phyloP scores from a whole-genome alignment of 768 basidiomycete species.

The Tricholoma furcatifolium region DNA sequence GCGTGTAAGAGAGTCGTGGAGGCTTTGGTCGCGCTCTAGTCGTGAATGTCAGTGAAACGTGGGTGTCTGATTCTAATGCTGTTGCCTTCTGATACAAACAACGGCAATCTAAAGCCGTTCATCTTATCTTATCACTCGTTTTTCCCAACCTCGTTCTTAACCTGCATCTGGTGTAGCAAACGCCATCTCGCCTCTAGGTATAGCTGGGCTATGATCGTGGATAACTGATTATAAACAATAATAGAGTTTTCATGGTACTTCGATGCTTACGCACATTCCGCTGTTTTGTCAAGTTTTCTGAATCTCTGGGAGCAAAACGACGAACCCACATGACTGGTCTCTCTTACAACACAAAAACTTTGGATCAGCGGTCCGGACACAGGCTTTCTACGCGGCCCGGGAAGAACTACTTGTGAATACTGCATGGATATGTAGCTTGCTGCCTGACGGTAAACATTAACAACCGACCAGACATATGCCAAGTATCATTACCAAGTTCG shows the following conservation, averaged over 20 bases:
- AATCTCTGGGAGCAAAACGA: too few relatives aligned
- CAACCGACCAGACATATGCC: too few relatives aligned
- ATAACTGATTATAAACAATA: too few relatives aligned
- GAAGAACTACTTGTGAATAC: neutral
- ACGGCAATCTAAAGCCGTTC: neutral
- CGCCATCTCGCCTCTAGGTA: too few relatives aligned
- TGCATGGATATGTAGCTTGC: too few relatives aligned
- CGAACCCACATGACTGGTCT: neutral
- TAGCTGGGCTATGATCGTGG: too few relatives aligned
- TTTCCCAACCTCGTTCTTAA: neutral
- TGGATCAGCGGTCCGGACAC: neutral
- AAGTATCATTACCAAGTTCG: conserved; percentile 25
- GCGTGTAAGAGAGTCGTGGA: neutral
- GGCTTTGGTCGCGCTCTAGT: conserved; percentile 4
- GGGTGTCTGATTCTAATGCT: conserved; percentile 7
- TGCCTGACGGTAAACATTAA: too few relatives aligned
- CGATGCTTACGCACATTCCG: too few relatives aligned
- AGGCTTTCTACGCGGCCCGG: neutral
- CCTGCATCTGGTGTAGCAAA: neutral
- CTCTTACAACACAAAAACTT: neutral
- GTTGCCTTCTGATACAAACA: conserved; percentile 9
- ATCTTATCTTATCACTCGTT: neutral
- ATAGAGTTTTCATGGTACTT: too few relatives aligned
- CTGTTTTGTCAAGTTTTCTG: too few relatives aligned
- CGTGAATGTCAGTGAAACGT: conserved; percentile 13